phyloP scores from a whole-genome alignment of 257 asterid species.

The Hygrophila difformis region DNA sequence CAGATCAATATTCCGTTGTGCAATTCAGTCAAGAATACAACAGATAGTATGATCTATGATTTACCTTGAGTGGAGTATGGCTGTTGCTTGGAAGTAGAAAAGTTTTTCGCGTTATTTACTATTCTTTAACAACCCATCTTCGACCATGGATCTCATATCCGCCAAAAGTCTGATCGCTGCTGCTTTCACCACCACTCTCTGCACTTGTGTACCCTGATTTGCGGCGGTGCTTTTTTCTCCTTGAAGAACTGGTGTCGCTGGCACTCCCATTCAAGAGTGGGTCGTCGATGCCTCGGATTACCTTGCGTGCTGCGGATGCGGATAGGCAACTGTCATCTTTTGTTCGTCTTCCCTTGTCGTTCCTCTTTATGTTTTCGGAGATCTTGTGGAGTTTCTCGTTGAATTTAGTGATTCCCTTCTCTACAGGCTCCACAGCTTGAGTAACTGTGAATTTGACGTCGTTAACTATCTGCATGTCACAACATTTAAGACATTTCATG shows the following conservation, averaged over 20 bases:
- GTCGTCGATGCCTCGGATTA: slow-evolving; percentile 84
- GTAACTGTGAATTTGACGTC: slow-evolving; percentile 85
- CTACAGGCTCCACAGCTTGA: slow-evolving; percentile 93
- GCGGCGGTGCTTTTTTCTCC: slow-evolving; percentile 64
- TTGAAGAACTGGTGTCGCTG: slow-evolving; percentile 59
- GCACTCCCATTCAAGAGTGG: slow-evolving; percentile 87
- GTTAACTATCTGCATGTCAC: slow-evolving; percentile 89
- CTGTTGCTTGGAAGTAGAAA: slow-evolving; percentile 1
- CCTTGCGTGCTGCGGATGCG: slow-evolving; percentile 40
- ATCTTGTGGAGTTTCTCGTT: slow-evolving; percentile 66
- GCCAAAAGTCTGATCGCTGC: slow-evolving; percentile 48
- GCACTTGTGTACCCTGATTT: slow-evolving; percentile 80
- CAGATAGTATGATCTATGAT: too few relatives aligned
- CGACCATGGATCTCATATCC: slow-evolving; percentile 65
- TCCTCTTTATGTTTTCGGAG: slow-evolving; percentile 77
- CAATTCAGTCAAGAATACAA: slow-evolving; percentile 12
- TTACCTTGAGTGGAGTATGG: slow-evolving; percentile 1
- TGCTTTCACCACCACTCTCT: slow-evolving; percentile 87
- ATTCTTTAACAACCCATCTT: slow-evolving; percentile 81
- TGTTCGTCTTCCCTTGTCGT: slow-evolving; percentile 52
- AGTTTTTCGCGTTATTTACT: slow-evolving; percentile 9
- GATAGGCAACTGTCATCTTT: slow-evolving; percentile 69
- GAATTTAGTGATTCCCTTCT: slow-evolving; percentile 81
- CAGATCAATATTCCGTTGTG: background rate
- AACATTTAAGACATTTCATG: too few relatives aligned